A percentile compares a stretch with the other conserved stretches of the same genome.
These are phyloP conservation scores for Colletotrichum theobromicola DNA, from an alignment of 2,329 filamentous ascomycete species.

Conservation along the genomic window DNA sequence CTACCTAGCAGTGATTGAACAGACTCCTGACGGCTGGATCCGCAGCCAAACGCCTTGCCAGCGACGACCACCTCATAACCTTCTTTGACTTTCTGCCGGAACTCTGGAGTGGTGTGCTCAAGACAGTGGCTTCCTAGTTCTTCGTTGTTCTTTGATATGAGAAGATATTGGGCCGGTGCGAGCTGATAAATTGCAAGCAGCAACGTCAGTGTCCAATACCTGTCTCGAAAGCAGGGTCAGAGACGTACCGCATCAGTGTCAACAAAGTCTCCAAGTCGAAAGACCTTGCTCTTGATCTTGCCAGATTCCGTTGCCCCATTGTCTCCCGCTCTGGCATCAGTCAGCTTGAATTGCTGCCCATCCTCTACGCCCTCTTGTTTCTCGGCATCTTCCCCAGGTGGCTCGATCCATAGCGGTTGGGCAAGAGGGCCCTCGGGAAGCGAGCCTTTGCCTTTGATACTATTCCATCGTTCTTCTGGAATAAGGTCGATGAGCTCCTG, in stretches of 20 bases:
- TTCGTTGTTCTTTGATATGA: conserved; percentile 26
- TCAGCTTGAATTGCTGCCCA: neutral
- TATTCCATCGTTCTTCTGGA: conserved; percentile 18
- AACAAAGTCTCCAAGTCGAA: conserved; percentile 23
- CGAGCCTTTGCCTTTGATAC: conserved; percentile 24
- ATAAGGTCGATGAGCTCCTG: conserved; percentile 32
- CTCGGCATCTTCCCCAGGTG: neutral
- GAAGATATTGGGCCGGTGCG: conserved; percentile 41
- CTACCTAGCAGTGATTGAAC: conserved; percentile 40
- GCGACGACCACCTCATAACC: conserved; percentile 46
- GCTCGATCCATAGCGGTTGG: conserved; percentile 1
- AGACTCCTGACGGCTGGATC: conserved; percentile 49
- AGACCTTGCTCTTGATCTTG: conserved; percentile 18
- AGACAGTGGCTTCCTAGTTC: conserved; percentile 26
- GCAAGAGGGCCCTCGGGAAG: neutral
- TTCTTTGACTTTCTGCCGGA: conserved; percentile 15
- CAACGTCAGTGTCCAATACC: neutral
- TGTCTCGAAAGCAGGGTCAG: conserved; percentile 22
- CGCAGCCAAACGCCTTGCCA: conserved; percentile 49
- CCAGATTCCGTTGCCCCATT: neutral
- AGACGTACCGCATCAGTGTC: conserved; percentile 24
- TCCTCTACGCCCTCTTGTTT: neutral
- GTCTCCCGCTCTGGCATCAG: neutral
- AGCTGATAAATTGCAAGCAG: conserved; percentile 30
- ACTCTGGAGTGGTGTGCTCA: conserved; percentile 22